Percentiles rank a stretch among this genome's conserved stretches.
Evolutionary conservation across 768 basidiomycete species (phyloP).

Genomic region (Termitomyces eurrhizus): DNA sequence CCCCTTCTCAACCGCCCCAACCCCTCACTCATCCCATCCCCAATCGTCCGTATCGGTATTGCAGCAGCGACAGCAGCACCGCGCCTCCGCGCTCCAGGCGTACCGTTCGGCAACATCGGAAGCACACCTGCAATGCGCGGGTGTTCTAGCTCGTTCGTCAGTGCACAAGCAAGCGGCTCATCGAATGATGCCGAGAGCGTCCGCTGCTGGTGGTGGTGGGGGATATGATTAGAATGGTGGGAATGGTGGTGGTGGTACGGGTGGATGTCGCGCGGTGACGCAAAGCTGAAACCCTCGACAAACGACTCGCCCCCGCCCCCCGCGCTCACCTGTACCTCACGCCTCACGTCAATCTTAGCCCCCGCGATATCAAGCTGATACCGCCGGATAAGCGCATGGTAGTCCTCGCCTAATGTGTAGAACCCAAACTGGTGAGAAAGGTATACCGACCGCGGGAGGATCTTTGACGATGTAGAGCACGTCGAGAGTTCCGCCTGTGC

Average conservation of each 20-base stretch:
- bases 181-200: constrained; percentile 62
- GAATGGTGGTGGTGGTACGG: not conserved
- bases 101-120: constrained; percentile 82
- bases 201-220: not conserved
- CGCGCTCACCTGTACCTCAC: constrained; percentile 64
- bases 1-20: constrained; percentile 56
- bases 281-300: constrained; percentile 40
- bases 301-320: constrained; percentile 39
- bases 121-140: constrained; percentile 43
- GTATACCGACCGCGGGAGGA: constrained; percentile 76
- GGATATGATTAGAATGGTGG: no score
- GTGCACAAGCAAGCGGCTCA: constrained; percentile 73
- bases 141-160: constrained; percentile 58
- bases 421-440: constrained; percentile 85
- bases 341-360: constrained; percentile 64
- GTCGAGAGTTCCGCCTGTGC: constrained; percentile 84
- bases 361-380: constrained; percentile 57
- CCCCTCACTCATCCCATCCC: constrained; percentile 57
- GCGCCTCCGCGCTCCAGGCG: constrained; percentile 26
- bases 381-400: constrained; percentile 70
- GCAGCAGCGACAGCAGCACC: constrained; percentile 17
- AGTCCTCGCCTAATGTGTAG: constrained; percentile 69
- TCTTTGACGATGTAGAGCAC: constrained; percentile 47
- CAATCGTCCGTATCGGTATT: constrained; percentile 56
- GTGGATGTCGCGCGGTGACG: constrained; percentile 37